Evolutionary conservation across 2,329 filamentous ascomycete species (phyloP), one percentile per base, ranked within the genome.

Genomic region (Penicillium sp.): DNA sequence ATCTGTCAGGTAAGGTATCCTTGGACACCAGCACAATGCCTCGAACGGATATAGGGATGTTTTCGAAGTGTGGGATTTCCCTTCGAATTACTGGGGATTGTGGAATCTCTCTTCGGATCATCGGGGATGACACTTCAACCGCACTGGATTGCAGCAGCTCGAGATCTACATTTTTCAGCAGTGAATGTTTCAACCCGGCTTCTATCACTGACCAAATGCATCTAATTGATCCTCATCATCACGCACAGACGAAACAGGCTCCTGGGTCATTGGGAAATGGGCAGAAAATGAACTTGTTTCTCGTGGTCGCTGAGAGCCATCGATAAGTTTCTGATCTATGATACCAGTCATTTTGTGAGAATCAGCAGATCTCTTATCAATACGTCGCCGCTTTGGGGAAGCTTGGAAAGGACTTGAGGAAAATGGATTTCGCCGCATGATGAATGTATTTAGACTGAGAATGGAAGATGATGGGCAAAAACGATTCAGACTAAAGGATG

Each of bases 1-100:
- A 85, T 37, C 82, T 84, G 73, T 93, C 88, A 2, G 90, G 87
- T 1, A 95, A 76, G 11, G 82, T 79, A 57, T 83, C 77, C 1
- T 82, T 79, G 14, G 85, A 80, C 16, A 89, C 75, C 14, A 89
- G 79, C 39, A 78, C 75, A 58, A 90, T 87, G 0, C 86, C 87
- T 70, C 85, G 82, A 45, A 84, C 76, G 1, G 75, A 64, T 29
- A 67, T 44, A 56, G 66, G 63, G 31, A 71, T 61, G 55, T 76
- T 59, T 54, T 60, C 47, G n/a, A 71, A 73, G 3, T 39, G 52
- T 14, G 48, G 4, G 9, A 14, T 39, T 13, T 13, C 39, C 22
- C 39, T 42, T 42, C 11, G 39, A 4, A 1, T 9, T 27, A 21
- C 4, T 8, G 31, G 33, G 22, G 21, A 19, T 11, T 35, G 52